Evolutionary conservation across 2,329 filamentous ascomycete genomes (phyloP), one percentile per base, ranked within the genome.

Genomic region (Ophiostoma sp.): DNA sequence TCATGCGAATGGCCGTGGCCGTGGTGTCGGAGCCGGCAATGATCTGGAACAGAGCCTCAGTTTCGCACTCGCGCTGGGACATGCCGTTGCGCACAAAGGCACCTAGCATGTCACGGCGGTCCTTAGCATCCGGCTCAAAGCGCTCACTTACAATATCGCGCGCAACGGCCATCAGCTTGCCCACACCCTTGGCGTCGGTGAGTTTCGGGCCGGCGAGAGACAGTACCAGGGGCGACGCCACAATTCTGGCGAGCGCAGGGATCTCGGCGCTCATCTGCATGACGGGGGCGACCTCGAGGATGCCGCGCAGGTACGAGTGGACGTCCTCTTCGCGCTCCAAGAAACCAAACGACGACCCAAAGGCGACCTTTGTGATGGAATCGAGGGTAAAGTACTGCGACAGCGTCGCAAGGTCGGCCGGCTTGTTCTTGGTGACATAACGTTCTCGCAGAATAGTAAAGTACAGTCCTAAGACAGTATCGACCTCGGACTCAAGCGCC

Each of bases 341-440:
- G 70, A 80, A 81, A 27, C 81, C 81, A 71, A 83, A 82, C 1
- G 77, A 73, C 66, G 78, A 70, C 36, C 82, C 82, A 64, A 84
- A 80, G 2, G 80, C 81, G 12, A 85, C 72, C 47, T 79, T 77
- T 49, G 79, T 81, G 70, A 85, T 82, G 27, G 83, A 78, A 70
- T 85, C 83, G 4, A 84, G 75, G 0, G 82, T 82, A 66, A 84
- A 80, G 75, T 78, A 83, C 47, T 81, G 79, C 1, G 79, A 77
- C 60, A 80, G 78, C 5, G 75, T 73, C 18, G 79, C 79, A 45
- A 85, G 73, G 71, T 85, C 81, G 72, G 83, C 75, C 16, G 78
- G 73, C 66, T 12, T 36, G 5, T 42, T 38, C 11, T 18, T 5
- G 60, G 42, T 40, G 8, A 40, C 38, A 55, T 75, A 74, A 63